Evolutionary conservation across 75 land plant genomes (phyloP), one percentile per base, ranked within the genome.

Genomic region (Chamaecyparis obtusa): DNA sequence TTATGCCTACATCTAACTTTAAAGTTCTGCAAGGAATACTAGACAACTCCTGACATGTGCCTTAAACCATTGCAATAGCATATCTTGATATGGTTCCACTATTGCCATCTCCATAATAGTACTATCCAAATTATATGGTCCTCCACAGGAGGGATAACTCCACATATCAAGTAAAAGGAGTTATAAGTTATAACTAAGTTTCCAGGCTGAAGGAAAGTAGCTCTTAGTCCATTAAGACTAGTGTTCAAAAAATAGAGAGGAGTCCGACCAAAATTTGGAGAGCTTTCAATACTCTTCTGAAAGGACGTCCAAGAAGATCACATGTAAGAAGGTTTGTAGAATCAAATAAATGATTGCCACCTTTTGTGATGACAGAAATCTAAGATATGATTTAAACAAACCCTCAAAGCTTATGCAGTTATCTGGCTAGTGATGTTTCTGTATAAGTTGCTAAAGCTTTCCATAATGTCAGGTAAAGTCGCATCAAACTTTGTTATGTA

Each of bases 381-480:
- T 8, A 30, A 32, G 39, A 83, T 27, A 44, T 9, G 9, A 35
- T 44, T 21, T 44, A 17, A 33, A 56, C 64, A 19, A 46, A 90
- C 93, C 93, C 90, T 92, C 86, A 92, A 72, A 43, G 92, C 93
- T 87, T 92, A 92, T 71, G 93, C 93, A 46, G 93, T 92, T 27
- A 92, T 92, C 19, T 92, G 93, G 57, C 93, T 92, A 74, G 93
- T 88, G 9, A 92, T 92, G 44, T 84, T 91, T 57, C 93, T 69
- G 46, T 90, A 92, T 1, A 92, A 84, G 84, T 92, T 90, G 72
- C 90, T 92, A 74, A 90, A 92, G 89, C 93, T 92, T 74, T 92
- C 93, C 92, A 92, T 90, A 33, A 90, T 88, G 88, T 90, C 90
- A 54, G 92, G 93, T 78, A 92, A 84, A 44, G 92, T 85, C 7